Conservation (phyloP, 345 rosid species). For the Bruguiera sexangula region DNA sequence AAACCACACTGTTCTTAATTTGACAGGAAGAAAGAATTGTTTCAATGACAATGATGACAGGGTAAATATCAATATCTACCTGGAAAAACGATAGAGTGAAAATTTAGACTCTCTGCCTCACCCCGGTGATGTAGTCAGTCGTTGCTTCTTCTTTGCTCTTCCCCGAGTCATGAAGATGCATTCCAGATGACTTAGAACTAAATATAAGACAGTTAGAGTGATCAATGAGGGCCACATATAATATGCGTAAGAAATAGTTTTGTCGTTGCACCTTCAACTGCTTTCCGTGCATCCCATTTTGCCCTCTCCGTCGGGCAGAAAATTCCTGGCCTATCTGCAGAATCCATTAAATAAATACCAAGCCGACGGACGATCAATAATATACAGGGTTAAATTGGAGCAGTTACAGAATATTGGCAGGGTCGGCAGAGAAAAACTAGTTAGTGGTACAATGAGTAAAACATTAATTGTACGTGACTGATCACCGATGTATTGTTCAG, state of each 20-base stretch:
- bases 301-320: constrained; percentile 31
- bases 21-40: no score
- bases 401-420: not conserved
- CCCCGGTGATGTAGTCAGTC: not conserved
- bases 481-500: not conserved
- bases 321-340: constrained; percentile 25
- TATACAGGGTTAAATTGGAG: no score
- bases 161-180: not conserved
- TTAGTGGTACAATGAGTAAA: constrained; percentile 2
- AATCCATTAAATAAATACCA: not conserved
- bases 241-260: not conserved
- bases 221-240: not conserved
- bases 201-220: not conserved
- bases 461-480: not conserved
- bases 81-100: no score
- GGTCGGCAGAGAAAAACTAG: not conserved
- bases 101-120: not conserved
- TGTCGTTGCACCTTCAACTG: constrained; percentile 20
- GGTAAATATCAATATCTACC: no score
- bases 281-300: constrained; percentile 44
- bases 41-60: no score
- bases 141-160: not conserved
- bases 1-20: no score
- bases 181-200: no score
- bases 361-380: no score